Evolutionary conservation across 495 filamentous ascomycete genomes (phyloP), one percentile per base, ranked within the genome.

Genomic region (Neurospora sp.): DNA sequence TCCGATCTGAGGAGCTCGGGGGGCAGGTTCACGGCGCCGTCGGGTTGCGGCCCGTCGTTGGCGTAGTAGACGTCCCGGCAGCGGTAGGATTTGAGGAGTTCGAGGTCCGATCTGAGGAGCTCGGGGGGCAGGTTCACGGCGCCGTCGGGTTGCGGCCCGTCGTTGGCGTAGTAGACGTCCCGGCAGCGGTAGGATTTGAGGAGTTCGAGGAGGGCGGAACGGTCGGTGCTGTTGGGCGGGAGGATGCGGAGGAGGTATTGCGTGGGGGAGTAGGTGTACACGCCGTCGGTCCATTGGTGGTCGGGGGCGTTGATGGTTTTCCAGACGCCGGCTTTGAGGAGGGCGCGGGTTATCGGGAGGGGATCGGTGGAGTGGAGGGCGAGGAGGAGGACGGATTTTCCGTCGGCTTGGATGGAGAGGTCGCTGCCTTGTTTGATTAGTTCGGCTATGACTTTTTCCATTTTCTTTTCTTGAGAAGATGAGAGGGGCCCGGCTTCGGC

Each of bases 131-230:
- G n/a, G n/a, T n/a, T n/a, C n/a, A n/a, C n/a, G n/a, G n/a, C n/a
- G n/a, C n/a, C n/a, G n/a, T n/a, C n/a, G n/a, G n/a, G 85, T 70
- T 86, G 85, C 5, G 82, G 78, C 9, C 83, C 83, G 8, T 78
- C 77, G 74, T 84, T 83, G 61, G 83, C 83, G 75, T 85, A 87
- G 73, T 81, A 87, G 31, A 84, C 82, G 70, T 87, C 84, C 10
- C 53, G 76, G 31, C 79, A 81, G 39, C 85, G 84, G 73, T 84
- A 85, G 59, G 81, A 78, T 12, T 75, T 74, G 31, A 87, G 79
- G 14, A 87, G 77, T 4, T 72, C 61, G 35, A 86, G 71, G 5
- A 86, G 83, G n/a, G 82, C 76, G 12, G 79, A 16, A 11, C 78
- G 77, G 40, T 74, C 68, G 16, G 83, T 81, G 22, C 77, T 79